Conservation (phyloP, 1,139 yeast genomes). For the Debaryomyces robertsiae region DNA sequence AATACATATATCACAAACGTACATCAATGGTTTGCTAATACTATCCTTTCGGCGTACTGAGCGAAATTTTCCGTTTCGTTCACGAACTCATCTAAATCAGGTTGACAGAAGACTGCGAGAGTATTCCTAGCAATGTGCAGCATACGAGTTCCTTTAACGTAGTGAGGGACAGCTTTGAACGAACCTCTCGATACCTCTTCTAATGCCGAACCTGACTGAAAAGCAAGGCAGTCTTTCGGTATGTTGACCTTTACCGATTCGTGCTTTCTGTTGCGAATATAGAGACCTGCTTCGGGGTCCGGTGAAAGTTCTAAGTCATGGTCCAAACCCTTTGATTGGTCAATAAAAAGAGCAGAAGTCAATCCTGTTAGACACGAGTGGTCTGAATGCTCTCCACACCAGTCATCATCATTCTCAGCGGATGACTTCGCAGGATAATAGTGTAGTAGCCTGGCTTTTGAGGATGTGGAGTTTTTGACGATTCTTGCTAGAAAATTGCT, state of each 20-base stretch:
- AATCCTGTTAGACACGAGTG: conserved; percentile 66
- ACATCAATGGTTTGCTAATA: conserved; percentile 33
- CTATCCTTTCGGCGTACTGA: conserved; percentile 44
- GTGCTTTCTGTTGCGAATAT: conserved; percentile 52
- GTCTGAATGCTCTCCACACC: conserved; percentile 72
- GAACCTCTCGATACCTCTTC: conserved; percentile 52
- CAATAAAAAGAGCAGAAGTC: conserved; percentile 57
- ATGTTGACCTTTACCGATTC: conserved; percentile 53
- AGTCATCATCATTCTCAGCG: conserved; percentile 33
- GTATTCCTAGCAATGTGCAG: conserved; percentile 54
- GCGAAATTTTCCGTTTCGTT: conserved; percentile 52
- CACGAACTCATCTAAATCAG: conserved; percentile 54
- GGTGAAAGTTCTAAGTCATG: conserved; percentile 35
- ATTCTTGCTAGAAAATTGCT: conserved; percentile 44
- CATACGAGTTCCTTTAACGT: conserved; percentile 47
- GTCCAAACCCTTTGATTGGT: conserved; percentile 32
- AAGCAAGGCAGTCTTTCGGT: conserved; percentile 59
- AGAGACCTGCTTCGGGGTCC: conserved; percentile 54
- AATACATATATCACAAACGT: neutral
- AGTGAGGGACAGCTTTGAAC: conserved; percentile 65
- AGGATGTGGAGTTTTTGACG: conserved; percentile 53
- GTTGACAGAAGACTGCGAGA: conserved; percentile 67
- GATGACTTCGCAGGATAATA: conserved; percentile 41
- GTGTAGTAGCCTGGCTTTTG: conserved; percentile 62
- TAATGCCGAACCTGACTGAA: conserved; percentile 66